Evolutionary conservation across 768 basidiomycete genomes (phyloP).

Genomic region (Cubamyces lactineus): DNA sequence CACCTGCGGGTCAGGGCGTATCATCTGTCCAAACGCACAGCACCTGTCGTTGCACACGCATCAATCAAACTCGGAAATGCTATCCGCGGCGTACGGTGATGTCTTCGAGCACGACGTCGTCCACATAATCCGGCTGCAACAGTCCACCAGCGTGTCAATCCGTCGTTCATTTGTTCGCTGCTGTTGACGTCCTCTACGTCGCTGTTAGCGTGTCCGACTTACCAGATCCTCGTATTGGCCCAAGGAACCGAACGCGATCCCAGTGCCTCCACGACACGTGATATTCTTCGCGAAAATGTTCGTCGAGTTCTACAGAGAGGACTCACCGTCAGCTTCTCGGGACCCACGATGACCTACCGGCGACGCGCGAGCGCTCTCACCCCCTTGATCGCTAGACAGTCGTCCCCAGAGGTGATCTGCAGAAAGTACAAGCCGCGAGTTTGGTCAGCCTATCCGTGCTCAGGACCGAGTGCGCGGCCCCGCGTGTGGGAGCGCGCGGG

Average conservation of each 20-base stretch:
- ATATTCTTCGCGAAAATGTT: slow-evolving; percentile 52
- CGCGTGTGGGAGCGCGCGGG: background rate
- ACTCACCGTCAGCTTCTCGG: background rate
- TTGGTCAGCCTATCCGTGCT: background rate
- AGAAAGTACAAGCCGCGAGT: background rate
- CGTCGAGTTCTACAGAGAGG: slow-evolving; percentile 50
- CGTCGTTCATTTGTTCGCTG: background rate
- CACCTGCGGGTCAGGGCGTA: slow-evolving; percentile 48
- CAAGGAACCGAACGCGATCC: slow-evolving; percentile 62
- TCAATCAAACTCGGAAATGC: background rate
- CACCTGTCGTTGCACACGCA: background rate
- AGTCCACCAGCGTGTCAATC: background rate
- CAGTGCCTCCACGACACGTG: slow-evolving; percentile 61
- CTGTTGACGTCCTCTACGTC: background rate
- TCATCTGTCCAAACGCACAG: slow-evolving; percentile 38
- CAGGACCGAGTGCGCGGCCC: background rate
- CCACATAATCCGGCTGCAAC: slow-evolving; percentile 54
- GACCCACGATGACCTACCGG: background rate
- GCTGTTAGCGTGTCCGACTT: slow-evolving; percentile 1
- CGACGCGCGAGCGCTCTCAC: slow-evolving; percentile 37
- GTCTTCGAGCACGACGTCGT: slow-evolving; percentile 53
- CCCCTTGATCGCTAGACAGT: slow-evolving; percentile 67
- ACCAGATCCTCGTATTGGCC: slow-evolving; percentile 60
- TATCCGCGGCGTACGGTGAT: slow-evolving; percentile 40
- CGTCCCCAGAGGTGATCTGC: slow-evolving; percentile 59